Conservation (phyloP, 805 yeast species). For the Zygosaccharomyces kombuchaensis region DNA sequence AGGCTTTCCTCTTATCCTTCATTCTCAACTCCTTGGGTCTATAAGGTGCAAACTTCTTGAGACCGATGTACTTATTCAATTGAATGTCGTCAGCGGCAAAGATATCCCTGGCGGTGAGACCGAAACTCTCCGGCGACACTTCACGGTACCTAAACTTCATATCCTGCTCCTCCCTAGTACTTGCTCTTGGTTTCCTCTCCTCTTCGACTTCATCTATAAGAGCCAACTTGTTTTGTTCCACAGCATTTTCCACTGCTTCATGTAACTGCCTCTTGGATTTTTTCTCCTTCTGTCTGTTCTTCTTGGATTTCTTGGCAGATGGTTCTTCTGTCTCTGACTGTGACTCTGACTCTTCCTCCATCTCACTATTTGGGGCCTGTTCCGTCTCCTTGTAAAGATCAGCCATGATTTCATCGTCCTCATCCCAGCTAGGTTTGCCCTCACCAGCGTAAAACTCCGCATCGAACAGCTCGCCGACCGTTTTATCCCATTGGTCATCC, state of each 20-base stretch:
- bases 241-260: slow-evolving; percentile 68
- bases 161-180: slow-evolving; percentile 41
- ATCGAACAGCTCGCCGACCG: slow-evolving; percentile 79
- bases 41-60: slow-evolving; percentile 92
- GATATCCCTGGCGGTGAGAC: slow-evolving; percentile 80
- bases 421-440: slow-evolving; percentile 62
- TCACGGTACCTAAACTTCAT: slow-evolving; percentile 79
- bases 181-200: slow-evolving; percentile 55
- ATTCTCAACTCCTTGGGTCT: slow-evolving; percentile 65
- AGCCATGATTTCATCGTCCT: slow-evolving; percentile 51
- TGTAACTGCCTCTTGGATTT: slow-evolving; percentile 58
- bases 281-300: slow-evolving; percentile 48
- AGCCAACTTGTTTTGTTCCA: slow-evolving; percentile 65
- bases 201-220: slow-evolving; percentile 66
- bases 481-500: slow-evolving; percentile 84
- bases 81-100: slow-evolving; percentile 83
- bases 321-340: slow-evolving; percentile 28
- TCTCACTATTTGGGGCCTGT: slow-evolving; percentile 35
- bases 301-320: slow-evolving; percentile 41
- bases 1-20: slow-evolving; percentile 78
- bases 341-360: slow-evolving; percentile 22
- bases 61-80: slow-evolving; percentile 77
- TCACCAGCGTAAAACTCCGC: slow-evolving; percentile 72
- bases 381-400: slow-evolving; percentile 41
- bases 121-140: slow-evolving; percentile 92